These are phyloP conservation scores for Puccinia triticina DNA, from an alignment of 1,284 basidiomycete genomes.

Conservation along the genomic window DNA sequence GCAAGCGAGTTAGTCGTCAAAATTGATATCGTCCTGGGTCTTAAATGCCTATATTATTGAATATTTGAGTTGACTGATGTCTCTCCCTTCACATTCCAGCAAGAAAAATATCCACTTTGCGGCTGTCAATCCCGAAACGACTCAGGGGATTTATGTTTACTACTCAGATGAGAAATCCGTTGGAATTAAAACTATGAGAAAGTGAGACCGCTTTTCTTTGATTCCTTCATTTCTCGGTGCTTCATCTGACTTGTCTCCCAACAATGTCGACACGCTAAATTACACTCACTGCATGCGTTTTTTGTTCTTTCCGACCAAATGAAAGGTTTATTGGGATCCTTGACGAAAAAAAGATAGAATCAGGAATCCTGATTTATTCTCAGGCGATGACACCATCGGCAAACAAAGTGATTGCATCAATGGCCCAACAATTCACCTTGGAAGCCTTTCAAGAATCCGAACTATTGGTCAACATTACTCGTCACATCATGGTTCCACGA, in stretches of 20 bases:
- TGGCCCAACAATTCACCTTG: constrained; percentile 80
- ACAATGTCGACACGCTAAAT: neutral
- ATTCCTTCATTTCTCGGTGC: constrained; percentile 19
- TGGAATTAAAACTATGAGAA: constrained; percentile 92
- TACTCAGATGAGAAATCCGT: constrained; percentile 91
- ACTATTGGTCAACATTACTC: constrained; percentile 93
- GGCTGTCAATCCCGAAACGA: constrained; percentile 70
- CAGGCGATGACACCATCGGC: constrained; percentile 96
- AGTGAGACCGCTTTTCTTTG: constrained; percentile 68
- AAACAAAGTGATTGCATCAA: constrained; percentile 86
- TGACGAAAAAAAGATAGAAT: constrained; percentile 83
- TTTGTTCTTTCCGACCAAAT: neutral
- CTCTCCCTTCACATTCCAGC: constrained; percentile 5
- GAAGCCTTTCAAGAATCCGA: constrained; percentile 98
- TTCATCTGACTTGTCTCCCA: constrained; percentile 27
- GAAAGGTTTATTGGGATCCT: constrained; percentile 79
- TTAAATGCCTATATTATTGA: constrained; percentile 10
- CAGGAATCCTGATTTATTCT: constrained; percentile 93
- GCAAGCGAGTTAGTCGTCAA: constrained; percentile 56
- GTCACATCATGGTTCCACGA: constrained; percentile 87
- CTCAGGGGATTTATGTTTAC: constrained; percentile 87
- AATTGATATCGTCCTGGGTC: constrained; percentile 57
- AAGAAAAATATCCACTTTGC: constrained; percentile 85
- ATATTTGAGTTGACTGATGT: neutral
- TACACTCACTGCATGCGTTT: too few species aligned